Conservation (phyloP, 495 filamentous ascomycete species). For the Parmelia sp. region DNA sequence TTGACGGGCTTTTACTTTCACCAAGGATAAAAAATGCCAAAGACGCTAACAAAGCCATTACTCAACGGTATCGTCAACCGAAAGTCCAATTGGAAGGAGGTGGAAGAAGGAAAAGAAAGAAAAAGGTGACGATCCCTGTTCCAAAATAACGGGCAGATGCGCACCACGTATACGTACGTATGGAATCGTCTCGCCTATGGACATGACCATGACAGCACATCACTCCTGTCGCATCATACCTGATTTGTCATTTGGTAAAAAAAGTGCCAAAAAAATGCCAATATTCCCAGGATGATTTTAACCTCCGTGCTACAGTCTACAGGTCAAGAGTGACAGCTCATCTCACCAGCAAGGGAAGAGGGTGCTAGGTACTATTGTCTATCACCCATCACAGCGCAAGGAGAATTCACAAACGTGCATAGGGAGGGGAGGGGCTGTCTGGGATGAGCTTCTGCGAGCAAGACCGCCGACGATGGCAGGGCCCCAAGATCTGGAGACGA, state of each 20-base stretch:
- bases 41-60: no score
- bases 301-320: no score
- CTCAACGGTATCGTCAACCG: no score
- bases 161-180: conserved; percentile 13
- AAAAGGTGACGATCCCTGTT: background rate
- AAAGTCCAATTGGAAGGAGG: no score
- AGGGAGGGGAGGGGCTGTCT: background rate
- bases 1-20: no score
- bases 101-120: background rate
- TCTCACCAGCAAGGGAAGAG: background rate
- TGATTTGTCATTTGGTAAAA: background rate
- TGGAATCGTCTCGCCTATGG: conserved; percentile 5
- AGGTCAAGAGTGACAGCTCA: no score
- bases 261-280: no score
- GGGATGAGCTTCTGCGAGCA: background rate
- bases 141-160: conserved; percentile 11
- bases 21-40: no score
- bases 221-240: background rate
- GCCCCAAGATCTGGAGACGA: conserved; percentile 20
- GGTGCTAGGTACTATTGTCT: background rate
- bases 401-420: no score
- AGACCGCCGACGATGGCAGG: background rate
- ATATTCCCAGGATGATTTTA: no score
- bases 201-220: conserved; percentile 14
- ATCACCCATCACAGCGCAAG: no score